phyloP scores from a whole-genome alignment of 2,329 filamentous ascomycete species.

The Penicillium fuscoglaucum region DNA sequence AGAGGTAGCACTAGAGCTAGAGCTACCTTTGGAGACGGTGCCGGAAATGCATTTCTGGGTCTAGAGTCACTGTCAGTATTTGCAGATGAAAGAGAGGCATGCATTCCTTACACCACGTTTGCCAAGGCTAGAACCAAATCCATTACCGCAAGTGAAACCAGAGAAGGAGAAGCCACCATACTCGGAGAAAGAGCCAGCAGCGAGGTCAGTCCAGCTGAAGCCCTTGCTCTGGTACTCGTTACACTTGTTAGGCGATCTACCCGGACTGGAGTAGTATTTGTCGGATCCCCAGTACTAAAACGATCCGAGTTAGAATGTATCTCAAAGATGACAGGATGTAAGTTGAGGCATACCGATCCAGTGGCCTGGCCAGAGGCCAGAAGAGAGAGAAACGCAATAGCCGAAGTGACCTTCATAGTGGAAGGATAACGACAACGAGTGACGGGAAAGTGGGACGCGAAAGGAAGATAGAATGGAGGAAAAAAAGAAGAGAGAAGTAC shows the following conservation, averaged over 20 bases:
- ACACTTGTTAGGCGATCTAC: conserved; percentile 76
- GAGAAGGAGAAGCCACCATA: conserved; percentile 75
- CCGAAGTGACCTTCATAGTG: conserved; percentile 31
- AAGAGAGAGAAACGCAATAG: conserved; percentile 38
- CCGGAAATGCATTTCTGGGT: conserved; percentile 48
- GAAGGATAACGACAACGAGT: conserved; percentile 29
- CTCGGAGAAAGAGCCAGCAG: conserved; percentile 58
- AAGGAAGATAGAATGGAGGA: conserved; percentile 18
- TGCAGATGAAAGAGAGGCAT: not conserved
- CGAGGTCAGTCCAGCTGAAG: conserved; percentile 70
- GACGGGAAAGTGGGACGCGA: conserved; percentile 33
- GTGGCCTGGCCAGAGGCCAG: conserved; percentile 48
- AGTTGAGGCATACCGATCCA: conserved; percentile 45
- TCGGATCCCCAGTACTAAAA: conserved; percentile 53
- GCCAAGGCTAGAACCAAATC: conserved; percentile 40
- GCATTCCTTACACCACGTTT: conserved; percentile 46
- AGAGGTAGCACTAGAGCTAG: not conserved
- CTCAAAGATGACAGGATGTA: not conserved
- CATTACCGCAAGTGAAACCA: conserved; percentile 68
- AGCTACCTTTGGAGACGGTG: conserved; percentile 59
- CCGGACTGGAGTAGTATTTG: conserved; percentile 64
- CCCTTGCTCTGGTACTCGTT: conserved; percentile 66
- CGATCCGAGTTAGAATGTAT: not conserved
- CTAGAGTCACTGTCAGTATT: conserved; percentile 32
- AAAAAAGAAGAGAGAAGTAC: conserved; percentile 3